These are phyloP conservation scores for Cydonia oblonga DNA, from an alignment of 331 rosid genomes.

Conservation along the genomic window DNA sequence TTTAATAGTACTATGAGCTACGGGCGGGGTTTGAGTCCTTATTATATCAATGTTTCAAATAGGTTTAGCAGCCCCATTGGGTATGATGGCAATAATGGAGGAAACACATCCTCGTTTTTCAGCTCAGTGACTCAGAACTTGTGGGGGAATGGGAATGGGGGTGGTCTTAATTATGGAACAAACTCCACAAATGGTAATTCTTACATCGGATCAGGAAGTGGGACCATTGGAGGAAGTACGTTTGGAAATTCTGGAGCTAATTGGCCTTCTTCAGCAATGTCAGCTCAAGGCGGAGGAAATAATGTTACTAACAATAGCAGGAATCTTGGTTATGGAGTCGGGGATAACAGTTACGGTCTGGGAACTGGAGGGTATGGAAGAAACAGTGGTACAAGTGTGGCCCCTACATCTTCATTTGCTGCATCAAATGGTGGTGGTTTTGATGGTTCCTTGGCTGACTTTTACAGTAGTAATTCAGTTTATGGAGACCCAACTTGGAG, in stretches of 20 bases:
- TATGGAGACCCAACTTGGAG: constrained; percentile 76
- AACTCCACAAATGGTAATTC: constrained; percentile 51
- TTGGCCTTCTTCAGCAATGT: constrained; percentile 54
- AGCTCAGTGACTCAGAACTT: constrained; percentile 59
- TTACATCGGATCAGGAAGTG: constrained; percentile 58
- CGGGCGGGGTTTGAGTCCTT: constrained; percentile 58
- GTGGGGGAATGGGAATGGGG: constrained; percentile 69
- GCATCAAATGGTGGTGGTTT: constrained; percentile 70
- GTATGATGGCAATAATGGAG: constrained; percentile 61
- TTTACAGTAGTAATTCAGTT: constrained; percentile 42
- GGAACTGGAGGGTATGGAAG: constrained; percentile 64
- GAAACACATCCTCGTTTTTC: constrained; percentile 59
- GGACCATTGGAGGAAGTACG: constrained; percentile 43
- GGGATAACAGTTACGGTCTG: constrained; percentile 47
- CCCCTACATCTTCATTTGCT: constrained; percentile 50
- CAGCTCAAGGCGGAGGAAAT: constrained; percentile 53
- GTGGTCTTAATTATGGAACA: too few relatives aligned
- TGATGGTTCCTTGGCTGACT: constrained; percentile 54
- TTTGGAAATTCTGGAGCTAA: constrained; percentile 55
- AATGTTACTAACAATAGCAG: constrained; percentile 41
- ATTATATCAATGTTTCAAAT: constrained; percentile 50
- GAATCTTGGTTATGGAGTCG: constrained; percentile 55
- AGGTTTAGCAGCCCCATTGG: constrained; percentile 54
- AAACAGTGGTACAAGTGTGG: constrained; percentile 35
- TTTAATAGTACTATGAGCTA: constrained; percentile 52